These are phyloP conservation scores for Pterocarpus santalinus DNA, from an alignment of 306 rosid genomes.

Conservation along the genomic window DNA sequence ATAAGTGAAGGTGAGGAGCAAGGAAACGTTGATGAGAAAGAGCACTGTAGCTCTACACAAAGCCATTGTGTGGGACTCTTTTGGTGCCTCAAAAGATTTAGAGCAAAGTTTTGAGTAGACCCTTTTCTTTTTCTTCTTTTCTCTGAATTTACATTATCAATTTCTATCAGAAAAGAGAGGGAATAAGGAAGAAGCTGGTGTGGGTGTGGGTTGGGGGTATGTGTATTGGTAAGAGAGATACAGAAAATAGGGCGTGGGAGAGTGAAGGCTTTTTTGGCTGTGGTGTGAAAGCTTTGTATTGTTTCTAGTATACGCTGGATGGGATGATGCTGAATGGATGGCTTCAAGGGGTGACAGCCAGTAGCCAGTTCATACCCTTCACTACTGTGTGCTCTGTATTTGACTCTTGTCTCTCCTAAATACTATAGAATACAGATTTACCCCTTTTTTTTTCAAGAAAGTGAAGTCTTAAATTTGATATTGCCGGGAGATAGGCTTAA, in stretches of 20 bases:
- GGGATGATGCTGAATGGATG: neutral
- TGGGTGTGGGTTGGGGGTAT: neutral
- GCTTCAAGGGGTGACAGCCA: slow-evolving; percentile 54
- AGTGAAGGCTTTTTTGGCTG: slow-evolving; percentile 18
- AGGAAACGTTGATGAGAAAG: slow-evolving; percentile 56
- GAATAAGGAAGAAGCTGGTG: slow-evolving; percentile 17
- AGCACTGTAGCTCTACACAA: slow-evolving; percentile 49
- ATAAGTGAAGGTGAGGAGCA: slow-evolving; percentile 59
- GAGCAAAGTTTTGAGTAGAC: slow-evolving; percentile 29
- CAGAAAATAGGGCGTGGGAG: neutral
- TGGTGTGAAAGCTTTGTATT: slow-evolving; percentile 36
- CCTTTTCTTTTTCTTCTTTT: slow-evolving; percentile 4
- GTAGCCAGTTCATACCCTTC: slow-evolving; percentile 65
- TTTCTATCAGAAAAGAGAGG: slow-evolving; percentile 47
- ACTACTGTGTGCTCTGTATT: slow-evolving; percentile 6
- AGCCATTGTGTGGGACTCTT: slow-evolving; percentile 56
- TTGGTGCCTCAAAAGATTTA: slow-evolving; percentile 37
- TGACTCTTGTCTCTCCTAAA: slow-evolving; percentile 19
- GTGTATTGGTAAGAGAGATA: neutral
- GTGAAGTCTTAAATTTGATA: too few species aligned
- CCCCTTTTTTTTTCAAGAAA: neutral
- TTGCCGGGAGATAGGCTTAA: too few species aligned
- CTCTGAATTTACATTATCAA: slow-evolving; percentile 56
- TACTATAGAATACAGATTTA: neutral
- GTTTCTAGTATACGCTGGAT: neutral